Evolutionary conservation across 2,329 filamentous ascomycete genomes (phyloP), one percentile per base, ranked within the genome.

Genomic region (Drechslerella stenobrocha): DNA sequence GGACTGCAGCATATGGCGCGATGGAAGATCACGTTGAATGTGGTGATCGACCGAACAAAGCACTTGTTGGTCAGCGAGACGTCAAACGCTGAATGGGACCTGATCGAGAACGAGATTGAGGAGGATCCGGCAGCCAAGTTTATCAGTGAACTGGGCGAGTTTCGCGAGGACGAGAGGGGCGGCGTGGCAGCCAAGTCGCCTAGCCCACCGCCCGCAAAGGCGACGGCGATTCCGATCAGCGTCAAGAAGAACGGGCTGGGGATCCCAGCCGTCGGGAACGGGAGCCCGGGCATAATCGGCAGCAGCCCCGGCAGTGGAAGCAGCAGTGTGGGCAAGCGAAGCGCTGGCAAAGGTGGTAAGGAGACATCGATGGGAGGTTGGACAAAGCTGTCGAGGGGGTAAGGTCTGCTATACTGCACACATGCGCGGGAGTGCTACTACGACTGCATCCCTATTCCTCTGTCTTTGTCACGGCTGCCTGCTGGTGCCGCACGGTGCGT

Each of bases 61-160:
- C 52, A 63, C 24, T 34, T 69, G 23, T 57, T 69, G 8, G 57
- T 69, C 9, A 63, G 64, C 35, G 64, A 69, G 45, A 63, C 64
- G 13, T 61, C 64, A 8, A 63, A 61, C 37, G 64, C 64, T 9
- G 64, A 69, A 22, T 69, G 64, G 64, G 64, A 69, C 44, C 32
- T 69, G 24, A 69, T 69, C 45, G 64, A 69, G 30, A 57, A 69
- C 18, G 64, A 69, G 30, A 63, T 69, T n/a, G 64, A 69, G 7
- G 64, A 69, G 37, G 64, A 61, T 13, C 57, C 64, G 1, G 64
- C 56, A 3, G 64, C 64, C 11, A 61, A 59, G 51, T 69, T 69
- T 35, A 63, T 61, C 42, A 69, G 58, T 47, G 64, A 69, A 40
- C 57, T 61, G 22, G 64, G 64, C 20, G 64, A 63, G 46, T 58